Percentiles rank a stretch among this genome's conserved stretches.
phyloP scores from a whole-genome alignment of 2,329 filamentous ascomycete genomes.

The Penicillium crustosum region DNA sequence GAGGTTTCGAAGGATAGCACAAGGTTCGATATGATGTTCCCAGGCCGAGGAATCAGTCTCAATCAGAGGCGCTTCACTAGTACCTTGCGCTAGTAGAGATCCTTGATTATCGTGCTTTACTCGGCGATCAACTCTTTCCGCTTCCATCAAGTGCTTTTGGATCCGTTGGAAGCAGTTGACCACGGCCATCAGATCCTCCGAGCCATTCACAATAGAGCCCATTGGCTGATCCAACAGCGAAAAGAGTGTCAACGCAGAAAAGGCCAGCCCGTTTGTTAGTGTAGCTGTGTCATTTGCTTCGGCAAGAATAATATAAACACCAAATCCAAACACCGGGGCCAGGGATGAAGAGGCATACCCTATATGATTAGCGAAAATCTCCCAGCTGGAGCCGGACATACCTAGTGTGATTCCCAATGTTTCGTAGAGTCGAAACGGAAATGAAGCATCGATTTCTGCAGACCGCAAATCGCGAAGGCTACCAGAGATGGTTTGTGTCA shows the following conservation, averaged over 20 bases:
- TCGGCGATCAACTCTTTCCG: constrained; percentile 16
- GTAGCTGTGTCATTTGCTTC: constrained; percentile 11
- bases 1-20: constrained; percentile 7
- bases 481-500: constrained; percentile 14
- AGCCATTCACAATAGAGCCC: constrained; percentile 14
- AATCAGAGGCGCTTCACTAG: background rate
- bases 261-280: constrained; percentile 18
- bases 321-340: constrained; percentile 20
- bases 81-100: background rate
- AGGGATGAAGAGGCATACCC: constrained; percentile 20
- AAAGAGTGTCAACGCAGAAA: constrained; percentile 24
- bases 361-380: constrained; percentile 6
- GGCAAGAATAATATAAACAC: constrained; percentile 16
- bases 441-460: constrained; percentile 17
- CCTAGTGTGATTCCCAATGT: constrained; percentile 16
- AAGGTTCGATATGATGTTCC: background rate
- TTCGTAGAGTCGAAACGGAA: constrained; percentile 14
- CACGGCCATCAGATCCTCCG: constrained; percentile 18
- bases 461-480: constrained; percentile 16
- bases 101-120: background rate
- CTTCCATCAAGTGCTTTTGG: constrained; percentile 19
- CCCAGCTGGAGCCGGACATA: background rate
- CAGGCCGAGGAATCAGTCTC: background rate
- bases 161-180: constrained; percentile 24
- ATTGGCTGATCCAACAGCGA: constrained; percentile 21